Evolutionary conservation across 306 rosid genomes (phyloP), one percentile per base, ranked within the genome.

Genomic region (Sicyos edulis): DNA sequence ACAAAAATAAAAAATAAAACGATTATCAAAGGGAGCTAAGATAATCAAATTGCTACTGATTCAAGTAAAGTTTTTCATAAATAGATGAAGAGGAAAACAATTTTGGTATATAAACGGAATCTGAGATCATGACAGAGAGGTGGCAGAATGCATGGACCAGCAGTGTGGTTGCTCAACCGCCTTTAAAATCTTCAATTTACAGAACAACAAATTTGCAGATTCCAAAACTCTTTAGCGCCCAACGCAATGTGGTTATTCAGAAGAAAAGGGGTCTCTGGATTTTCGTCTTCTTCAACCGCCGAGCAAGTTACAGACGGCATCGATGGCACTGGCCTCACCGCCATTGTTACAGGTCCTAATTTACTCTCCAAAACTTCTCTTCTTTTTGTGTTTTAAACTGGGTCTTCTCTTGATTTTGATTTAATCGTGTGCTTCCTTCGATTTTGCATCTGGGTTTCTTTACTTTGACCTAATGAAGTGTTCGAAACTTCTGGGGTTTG

Each of bases 291-390:
- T 71, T 89, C 96, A 13, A 89, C 95, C 8, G 96, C 97, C 0
- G 92, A 86, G 62, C 84, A 88, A 52, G 97, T 89, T 68, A 86
- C 97, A 21, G 70, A 80, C 13, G 92, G 96, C 42, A 82, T 88
- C 59, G 83, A 88, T 80, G 97, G 89, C 12, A 78, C 22, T 73
- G 96, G 82, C 22, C 92, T 89, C 76, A 86, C 96, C 32, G 97
- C 97, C 37, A 82, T 92, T 80, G 88, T 92, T 63, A 89, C 97
- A 78, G 96, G 96, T 88, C 16, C 24, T 50, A 49, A 29, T 50
- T 26, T 74, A 10, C 16, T 2, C 52, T 11, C 0, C 0, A 4
- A 16, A 61, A 7, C 12, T 6, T 4, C 40, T 62, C 22, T 15
- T 9, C 3, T 11, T 26, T 51, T 47, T 60, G 11, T 2, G 0